A percentile compares a stretch with the other conserved stretches of the same genome.
Evolutionary conservation across 352 stramenopile genomes (phyloP).

Genomic region (Pythium sukuiense): DNA sequence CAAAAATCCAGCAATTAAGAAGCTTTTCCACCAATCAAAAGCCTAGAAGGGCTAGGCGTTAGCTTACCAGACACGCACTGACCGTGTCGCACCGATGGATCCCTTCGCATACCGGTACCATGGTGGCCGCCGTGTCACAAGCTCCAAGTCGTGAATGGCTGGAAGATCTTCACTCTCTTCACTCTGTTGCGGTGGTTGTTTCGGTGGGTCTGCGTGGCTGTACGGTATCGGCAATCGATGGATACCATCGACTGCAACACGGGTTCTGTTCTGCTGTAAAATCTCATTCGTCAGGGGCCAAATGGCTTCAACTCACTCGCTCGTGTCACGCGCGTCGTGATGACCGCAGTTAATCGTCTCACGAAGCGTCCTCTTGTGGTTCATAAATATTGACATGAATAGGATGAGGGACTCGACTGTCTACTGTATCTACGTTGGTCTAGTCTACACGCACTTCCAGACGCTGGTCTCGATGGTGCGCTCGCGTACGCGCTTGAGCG

Average conservation of each 20-base stretch:
- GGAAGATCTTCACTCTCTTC: too few relatives aligned
- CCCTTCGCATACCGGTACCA: not conserved
- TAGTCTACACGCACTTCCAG: constrained; percentile 26
- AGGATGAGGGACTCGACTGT: not conserved
- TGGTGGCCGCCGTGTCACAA: not conserved
- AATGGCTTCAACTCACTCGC: constrained; percentile 11
- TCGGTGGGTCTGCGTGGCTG: not conserved
- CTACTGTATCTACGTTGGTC: not conserved
- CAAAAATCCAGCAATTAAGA: not conserved
- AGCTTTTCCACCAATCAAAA: not conserved
- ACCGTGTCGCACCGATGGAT: not conserved
- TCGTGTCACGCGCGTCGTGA: not conserved
- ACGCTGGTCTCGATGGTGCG: constrained; percentile 19
- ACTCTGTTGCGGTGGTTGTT: not conserved
- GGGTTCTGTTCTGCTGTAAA: not conserved
- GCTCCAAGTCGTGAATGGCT: not conserved
- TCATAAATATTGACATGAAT: constrained; percentile 5
- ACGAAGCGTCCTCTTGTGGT: not conserved
- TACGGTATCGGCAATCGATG: not conserved
- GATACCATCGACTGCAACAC: not conserved
- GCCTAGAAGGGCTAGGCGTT: not conserved
- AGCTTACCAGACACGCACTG: not conserved
- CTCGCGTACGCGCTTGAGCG: constrained; percentile 26
- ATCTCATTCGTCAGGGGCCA: not conserved
- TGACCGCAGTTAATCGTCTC: not conserved